These are phyloP conservation scores for Mariannaea sp. DNA, from an alignment of 2,329 filamentous ascomycete species.

Conservation along the genomic window DNA sequence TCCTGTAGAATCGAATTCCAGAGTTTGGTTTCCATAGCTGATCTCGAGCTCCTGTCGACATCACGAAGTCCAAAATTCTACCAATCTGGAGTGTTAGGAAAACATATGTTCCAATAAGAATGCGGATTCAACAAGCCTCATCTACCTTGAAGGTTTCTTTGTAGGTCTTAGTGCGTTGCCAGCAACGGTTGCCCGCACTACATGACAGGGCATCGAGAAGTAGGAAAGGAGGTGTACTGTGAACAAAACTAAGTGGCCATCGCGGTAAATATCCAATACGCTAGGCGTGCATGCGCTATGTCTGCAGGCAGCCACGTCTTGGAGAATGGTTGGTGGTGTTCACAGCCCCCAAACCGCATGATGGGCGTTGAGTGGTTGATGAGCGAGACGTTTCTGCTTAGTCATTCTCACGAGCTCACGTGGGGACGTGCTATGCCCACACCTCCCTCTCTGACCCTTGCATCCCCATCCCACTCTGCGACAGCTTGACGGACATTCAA, in stretches of 20 bases:
- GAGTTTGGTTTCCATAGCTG: conserved; percentile 39
- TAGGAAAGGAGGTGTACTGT: conserved; percentile 18
- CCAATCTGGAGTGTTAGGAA: conserved; percentile 14
- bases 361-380: conserved; percentile 15
- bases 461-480: conserved; percentile 38
- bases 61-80: conserved; percentile 22
- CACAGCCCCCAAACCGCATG: not conserved
- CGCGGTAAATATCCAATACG: conserved; percentile 32
- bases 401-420: conserved; percentile 45
- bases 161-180: conserved; percentile 39
- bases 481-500: conserved; percentile 19
- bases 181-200: conserved; percentile 28
- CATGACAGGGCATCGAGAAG: conserved; percentile 29
- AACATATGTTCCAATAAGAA: not conserved
- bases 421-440: conserved; percentile 38
- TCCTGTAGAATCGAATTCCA: conserved; percentile 41
- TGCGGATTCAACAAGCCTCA: not conserved
- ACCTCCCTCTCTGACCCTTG: conserved; percentile 27
- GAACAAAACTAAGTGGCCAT: conserved; percentile 32
- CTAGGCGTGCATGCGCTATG: conserved; percentile 22
- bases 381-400: conserved; percentile 40
- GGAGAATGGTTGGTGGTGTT: conserved; percentile 23
- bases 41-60: conserved; percentile 27
- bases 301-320: conserved; percentile 43
- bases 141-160: not conserved